phyloP scores from a whole-genome alignment of 371 early-diverging fungal species.

The Lichtheimia ramosa region DNA sequence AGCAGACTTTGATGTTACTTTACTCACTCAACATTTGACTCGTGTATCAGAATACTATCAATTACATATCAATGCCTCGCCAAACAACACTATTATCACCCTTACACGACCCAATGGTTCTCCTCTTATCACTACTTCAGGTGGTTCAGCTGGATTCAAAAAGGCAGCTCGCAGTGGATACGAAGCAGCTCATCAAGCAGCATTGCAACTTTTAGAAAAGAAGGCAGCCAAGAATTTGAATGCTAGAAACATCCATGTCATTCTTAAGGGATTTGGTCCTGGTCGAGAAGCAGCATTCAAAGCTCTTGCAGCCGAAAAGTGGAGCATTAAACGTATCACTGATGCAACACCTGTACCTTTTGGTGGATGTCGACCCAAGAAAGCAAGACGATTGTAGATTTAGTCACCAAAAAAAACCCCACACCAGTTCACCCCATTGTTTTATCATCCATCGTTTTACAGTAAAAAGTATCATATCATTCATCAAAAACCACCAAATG shows the following conservation, averaged over 20 bases:
- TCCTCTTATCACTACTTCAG: conserved; percentile 72
- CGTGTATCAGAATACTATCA: conserved; percentile 7
- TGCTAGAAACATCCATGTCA: conserved; percentile 70
- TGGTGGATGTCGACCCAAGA: conserved; percentile 94
- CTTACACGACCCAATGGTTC: conserved; percentile 74
- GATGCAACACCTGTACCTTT: conserved; percentile 93
- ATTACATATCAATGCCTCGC: conserved; percentile 65
- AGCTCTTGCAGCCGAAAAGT: conserved; percentile 73
- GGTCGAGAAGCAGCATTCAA: conserved; percentile 92
- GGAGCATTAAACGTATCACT: conserved; percentile 76
- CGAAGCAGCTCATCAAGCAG: conserved; percentile 95
- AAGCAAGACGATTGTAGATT: conserved; percentile 82
- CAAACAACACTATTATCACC: conserved; percentile 91
- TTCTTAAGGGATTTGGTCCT: conserved; percentile 89
- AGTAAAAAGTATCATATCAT: neutral
- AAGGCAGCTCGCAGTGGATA: conserved; percentile 88
- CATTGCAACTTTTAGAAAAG: conserved; percentile 68
- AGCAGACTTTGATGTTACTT: too few species aligned
- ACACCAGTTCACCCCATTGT: neutral
- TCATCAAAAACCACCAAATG: neutral
- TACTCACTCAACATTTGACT: neutral
- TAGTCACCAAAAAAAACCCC: neutral
- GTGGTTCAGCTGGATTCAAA: conserved; percentile 86
- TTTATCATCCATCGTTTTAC: neutral
- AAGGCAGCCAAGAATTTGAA: conserved; percentile 65